Base-by-base conservation (phyloP, 345 rosid species). In the Atalantia buxifolia region DNA sequence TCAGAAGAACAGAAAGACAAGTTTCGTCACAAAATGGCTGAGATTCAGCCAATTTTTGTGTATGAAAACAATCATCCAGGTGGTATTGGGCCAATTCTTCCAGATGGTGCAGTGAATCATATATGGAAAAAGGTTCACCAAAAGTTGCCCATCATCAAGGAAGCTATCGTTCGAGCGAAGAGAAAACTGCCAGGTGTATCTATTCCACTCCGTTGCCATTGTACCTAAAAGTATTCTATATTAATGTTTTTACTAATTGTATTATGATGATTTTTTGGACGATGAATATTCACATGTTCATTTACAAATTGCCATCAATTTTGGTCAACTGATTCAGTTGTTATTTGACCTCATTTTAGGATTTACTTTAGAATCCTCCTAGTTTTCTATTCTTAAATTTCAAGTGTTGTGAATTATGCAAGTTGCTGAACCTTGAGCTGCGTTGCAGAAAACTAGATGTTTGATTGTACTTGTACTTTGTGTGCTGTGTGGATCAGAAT, bases 101-200 rank as follows among this genome's bases (percentile, higher is more conserved):
- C 80, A 0, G 83, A 87, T 82, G 98, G 99, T 80, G 97, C 99
- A 1, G 98, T 96, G 78, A 96, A 92, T 81, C 86, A 91, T 69
- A 89, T 96, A 66, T 96, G 98, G 98, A 88, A 78, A 80, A 94
- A 91, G 89, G 93, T 94, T 69, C 80, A 84, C 61, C 88, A 96
- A 61, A 96, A 96, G 61, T 79, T 96, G 72, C 92, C 99, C 1
- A 57, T 83, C 83, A 89, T 94, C 33, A 87, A 87, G 83, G 98
- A 96, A 84, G 94, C 92, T 28, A 89, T 91, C 45, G 71, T 84
- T 62, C 84, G 95, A 69, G 94, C 89, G 62, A 90, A 71, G 79
- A 89, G 99, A 86, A 94, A 89, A 83, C 92, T 93, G 25, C 79
- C 81, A 1, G 97, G 95, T 64, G 87, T 84, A 24, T 85, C 90